Conservation (phyloP, 2,329 filamentous ascomycete species). For the Pestalotiopsis fici region DNA sequence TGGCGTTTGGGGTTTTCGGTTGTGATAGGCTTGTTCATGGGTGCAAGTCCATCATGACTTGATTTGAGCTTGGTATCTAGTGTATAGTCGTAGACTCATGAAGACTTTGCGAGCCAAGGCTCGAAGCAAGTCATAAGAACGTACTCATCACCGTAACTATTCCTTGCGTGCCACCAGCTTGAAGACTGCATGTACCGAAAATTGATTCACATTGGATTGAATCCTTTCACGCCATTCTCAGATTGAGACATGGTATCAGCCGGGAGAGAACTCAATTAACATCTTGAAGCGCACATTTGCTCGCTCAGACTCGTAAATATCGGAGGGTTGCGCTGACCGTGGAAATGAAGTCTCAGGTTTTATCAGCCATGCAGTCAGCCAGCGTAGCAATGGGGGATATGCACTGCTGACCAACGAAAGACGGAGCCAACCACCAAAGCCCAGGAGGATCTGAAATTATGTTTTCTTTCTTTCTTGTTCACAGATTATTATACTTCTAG, state of each 20-base stretch:
- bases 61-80: conserved; percentile 5
- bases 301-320: background rate
- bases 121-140: background rate
- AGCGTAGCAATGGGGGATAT: background rate
- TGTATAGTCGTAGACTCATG: conserved; percentile 7
- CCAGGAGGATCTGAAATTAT: background rate
- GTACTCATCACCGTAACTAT: background rate
- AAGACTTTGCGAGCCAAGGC: background rate
- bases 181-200: too few relatives aligned
- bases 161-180: too few relatives aligned
- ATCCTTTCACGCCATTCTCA: background rate
- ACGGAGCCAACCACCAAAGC: background rate
- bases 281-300: background rate
- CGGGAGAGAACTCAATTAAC: background rate
- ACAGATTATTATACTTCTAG: background rate
- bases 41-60: conserved; percentile 1
- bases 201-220: background rate
- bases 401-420: background rate
- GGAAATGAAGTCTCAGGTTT: background rate
- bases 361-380: background rate
- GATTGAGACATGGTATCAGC: background rate
- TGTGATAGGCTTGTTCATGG: conserved; percentile 4
- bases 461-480: background rate
- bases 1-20: conserved; percentile 31
- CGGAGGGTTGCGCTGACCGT: background rate